phyloP scores from a whole-genome alignment of 2,329 filamentous ascomycete genomes.

The Macrophomina tecta region DNA sequence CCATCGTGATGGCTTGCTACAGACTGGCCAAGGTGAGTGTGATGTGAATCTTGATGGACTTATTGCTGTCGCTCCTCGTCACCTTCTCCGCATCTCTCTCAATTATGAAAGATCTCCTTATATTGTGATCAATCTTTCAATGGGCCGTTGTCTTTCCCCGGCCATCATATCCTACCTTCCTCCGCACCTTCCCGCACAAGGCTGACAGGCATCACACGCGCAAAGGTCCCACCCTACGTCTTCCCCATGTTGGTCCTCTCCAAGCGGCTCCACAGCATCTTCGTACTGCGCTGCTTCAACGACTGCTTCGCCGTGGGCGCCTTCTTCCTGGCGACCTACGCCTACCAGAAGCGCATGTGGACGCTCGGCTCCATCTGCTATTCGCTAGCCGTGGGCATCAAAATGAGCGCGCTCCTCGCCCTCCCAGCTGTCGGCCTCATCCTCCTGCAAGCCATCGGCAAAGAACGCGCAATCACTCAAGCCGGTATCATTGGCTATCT shows the following conservation, averaged over 20 bases:
- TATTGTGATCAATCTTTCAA: too few relatives aligned
- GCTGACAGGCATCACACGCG: not conserved
- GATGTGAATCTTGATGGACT: too few relatives aligned
- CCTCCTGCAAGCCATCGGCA: slow-evolving; percentile 75
- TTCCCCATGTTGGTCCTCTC: slow-evolving; percentile 85
- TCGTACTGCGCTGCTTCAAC: slow-evolving; percentile 91
- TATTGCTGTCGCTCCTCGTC: not conserved
- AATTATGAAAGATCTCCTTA: not conserved
- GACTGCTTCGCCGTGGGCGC: slow-evolving; percentile 88
- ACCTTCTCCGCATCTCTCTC: not conserved
- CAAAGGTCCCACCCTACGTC: slow-evolving; percentile 80
- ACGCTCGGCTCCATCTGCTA: slow-evolving; percentile 74
- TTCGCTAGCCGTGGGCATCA: slow-evolving; percentile 83
- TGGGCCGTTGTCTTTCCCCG: not conserved
- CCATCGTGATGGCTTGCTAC: slow-evolving; percentile 83
- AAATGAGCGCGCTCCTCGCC: slow-evolving; percentile 88
- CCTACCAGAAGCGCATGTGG: slow-evolving; percentile 78
- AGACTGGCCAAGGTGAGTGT: slow-evolving; percentile 67
- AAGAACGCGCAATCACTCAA: slow-evolving; percentile 68
- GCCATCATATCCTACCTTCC: not conserved
- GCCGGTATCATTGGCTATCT: slow-evolving; percentile 75
- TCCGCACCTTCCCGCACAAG: not conserved
- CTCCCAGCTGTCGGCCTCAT: slow-evolving; percentile 81
- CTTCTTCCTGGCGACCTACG: slow-evolving; percentile 80
- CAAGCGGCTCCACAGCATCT: slow-evolving; percentile 93